Evolutionary conservation across 1,284 basidiomycete species (phyloP).

Genomic region (Cystobasidium sp.): DNA sequence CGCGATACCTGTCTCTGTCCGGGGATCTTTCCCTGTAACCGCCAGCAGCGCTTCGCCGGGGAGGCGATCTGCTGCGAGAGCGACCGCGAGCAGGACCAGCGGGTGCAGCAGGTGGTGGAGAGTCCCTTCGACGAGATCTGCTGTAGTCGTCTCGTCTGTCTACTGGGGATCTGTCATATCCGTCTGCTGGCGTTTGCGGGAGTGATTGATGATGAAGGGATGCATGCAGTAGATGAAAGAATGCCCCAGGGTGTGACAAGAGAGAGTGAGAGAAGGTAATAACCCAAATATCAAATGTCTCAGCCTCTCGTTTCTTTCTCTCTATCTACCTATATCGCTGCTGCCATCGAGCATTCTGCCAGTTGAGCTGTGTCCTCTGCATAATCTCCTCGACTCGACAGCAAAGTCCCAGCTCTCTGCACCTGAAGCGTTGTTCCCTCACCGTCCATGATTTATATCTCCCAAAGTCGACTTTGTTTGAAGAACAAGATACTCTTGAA

Average conservation of each 20-base stretch:
- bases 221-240: not conserved
- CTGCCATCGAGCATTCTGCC: slow-evolving; percentile 8
- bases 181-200: slow-evolving; percentile 16
- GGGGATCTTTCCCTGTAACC: slow-evolving; percentile 26
- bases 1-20: slow-evolving; percentile 11
- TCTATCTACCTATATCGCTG: not conserved
- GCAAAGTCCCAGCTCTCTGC: not conserved
- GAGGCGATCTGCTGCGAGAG: slow-evolving; percentile 33
- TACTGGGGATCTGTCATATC: slow-evolving; percentile 40
- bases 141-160: slow-evolving; percentile 40
- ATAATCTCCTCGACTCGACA: not conserved
- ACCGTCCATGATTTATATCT: slow-evolving; percentile 18
- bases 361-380: not conserved
- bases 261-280: not conserved
- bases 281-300: slow-evolving; percentile 38
- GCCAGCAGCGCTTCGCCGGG: slow-evolving; percentile 3
- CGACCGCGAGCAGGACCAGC: slow-evolving; percentile 16
- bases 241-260: not conserved
- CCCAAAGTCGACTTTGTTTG: not conserved
- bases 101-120: slow-evolving; percentile 14
- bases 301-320: slow-evolving; percentile 25
- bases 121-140: slow-evolving; percentile 32
- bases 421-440: slow-evolving; percentile 10
- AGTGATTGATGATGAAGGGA: not conserved
- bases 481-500: not conserved